Percentiles rank a stretch among this genome's conserved stretches.
Conservation (phyloP, 2,329 filamentous ascomycete genomes). For the Lasiodiplodia theobromae region DNA sequence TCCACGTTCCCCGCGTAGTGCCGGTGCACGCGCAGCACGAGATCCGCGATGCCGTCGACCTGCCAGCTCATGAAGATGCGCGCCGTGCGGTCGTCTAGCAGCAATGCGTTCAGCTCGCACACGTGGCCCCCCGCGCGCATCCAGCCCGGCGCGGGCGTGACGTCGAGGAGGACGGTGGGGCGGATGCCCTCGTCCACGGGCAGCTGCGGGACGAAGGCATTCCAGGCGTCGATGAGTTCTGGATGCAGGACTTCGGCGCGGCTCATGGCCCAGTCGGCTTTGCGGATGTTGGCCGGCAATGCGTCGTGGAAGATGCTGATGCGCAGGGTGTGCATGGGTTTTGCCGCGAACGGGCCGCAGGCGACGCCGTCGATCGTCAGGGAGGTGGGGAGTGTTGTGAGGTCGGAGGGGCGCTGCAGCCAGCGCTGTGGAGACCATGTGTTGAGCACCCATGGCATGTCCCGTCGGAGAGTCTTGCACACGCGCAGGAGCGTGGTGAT, state of each 20-base stretch:
- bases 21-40: neutral
- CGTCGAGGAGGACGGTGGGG: neutral
- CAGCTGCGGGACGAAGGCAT: no score
- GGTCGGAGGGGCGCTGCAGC: neutral
- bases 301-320: neutral
- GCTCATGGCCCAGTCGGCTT: neutral
- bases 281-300: neutral
- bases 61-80: neutral
- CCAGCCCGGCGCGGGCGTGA: neutral
- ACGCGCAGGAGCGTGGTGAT: neutral
- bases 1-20: neutral
- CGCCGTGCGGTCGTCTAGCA: neutral
- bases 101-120: neutral
- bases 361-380: neutral
- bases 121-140: neutral
- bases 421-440: neutral
- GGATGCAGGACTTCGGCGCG: neutral
- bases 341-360: neutral
- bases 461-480: neutral
- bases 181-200: no score
- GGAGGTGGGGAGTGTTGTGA: neutral
- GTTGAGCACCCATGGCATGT: neutral
- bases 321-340: neutral
- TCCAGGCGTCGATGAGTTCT: neutral
- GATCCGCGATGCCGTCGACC: no score